Conservation (phyloP, 257 asterid species). For the Eucommia ulmoides region DNA sequence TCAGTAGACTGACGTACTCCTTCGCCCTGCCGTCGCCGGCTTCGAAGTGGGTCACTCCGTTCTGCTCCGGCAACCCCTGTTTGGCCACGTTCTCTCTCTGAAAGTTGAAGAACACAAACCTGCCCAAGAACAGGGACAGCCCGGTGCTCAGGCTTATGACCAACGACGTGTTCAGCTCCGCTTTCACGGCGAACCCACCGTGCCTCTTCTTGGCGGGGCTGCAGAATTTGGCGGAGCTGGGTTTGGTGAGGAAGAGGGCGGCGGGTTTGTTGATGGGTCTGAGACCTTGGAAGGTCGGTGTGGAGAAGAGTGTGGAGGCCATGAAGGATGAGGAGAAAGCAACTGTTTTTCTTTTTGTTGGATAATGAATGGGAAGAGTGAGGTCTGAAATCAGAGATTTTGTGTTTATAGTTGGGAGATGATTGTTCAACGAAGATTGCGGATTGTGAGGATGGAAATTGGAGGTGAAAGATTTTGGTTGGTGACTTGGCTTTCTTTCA, state of each 20-base stretch:
- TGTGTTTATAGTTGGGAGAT: conserved; percentile 2
- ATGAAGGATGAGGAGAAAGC: conserved; percentile 11
- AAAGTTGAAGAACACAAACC: conserved; percentile 92
- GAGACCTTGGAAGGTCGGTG: conserved; percentile 82
- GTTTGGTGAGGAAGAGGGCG: conserved; percentile 13
- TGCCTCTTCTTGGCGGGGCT: conserved; percentile 18
- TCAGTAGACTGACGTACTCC: conserved; percentile 84
- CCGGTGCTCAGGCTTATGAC: conserved; percentile 96
- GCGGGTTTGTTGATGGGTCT: conserved; percentile 61
- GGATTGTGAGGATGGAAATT: conserved; percentile 47
- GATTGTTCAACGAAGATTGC: conserved; percentile 4
- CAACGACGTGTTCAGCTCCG: conserved; percentile 65
- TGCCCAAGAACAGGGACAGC: conserved; percentile 66
- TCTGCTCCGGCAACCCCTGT: conserved; percentile 82
- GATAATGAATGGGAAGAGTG: not conserved
- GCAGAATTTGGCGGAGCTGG: conserved; percentile 5
- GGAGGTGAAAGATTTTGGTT: conserved; percentile 29
- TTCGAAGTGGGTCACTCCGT: conserved; percentile 74
- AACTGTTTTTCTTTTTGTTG: not conserved
- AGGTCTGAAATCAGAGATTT: too few relatives aligned
- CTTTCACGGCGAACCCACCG: conserved; percentile 22
- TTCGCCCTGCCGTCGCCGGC: conserved; percentile 89
- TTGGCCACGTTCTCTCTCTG: conserved; percentile 93
- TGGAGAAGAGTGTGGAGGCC: conserved; percentile 72
- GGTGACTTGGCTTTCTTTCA: conserved; percentile 38